Conservation (phyloP, 2,329 filamentous ascomycete species). For the Zymoseptoria crescenta region DNA sequence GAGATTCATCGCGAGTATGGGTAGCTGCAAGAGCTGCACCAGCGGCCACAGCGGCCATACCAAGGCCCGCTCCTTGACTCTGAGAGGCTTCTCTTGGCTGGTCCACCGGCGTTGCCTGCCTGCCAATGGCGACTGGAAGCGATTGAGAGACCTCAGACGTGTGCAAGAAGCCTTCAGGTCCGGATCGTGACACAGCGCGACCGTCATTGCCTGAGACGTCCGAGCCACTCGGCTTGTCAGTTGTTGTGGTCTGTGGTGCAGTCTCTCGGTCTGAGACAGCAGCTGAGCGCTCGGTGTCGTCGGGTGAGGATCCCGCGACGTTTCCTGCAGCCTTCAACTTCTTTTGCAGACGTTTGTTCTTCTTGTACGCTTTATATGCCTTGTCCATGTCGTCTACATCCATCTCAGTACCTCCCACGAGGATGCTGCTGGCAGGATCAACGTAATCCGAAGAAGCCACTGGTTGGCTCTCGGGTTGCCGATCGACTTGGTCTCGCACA, state of each 20-base stretch:
- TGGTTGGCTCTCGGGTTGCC: neutral
- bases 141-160: conserved; percentile 23
- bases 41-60: conserved; percentile 1
- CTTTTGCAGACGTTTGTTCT: conserved; percentile 27
- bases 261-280: conserved; percentile 13
- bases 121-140: conserved; percentile 10
- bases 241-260: neutral
- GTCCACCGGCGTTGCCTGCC: neutral
- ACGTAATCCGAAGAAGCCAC: neutral
- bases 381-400: conserved; percentile 30
- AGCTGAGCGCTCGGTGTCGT: conserved; percentile 24
- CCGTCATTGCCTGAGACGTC: neutral
- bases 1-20: neutral
- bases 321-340: conserved; percentile 20
- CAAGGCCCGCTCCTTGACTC: neutral
- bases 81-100: neutral
- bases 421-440: conserved; percentile 5
- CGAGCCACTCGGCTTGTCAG: neutral
- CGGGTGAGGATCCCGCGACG: conserved; percentile 11
- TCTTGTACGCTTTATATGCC: conserved; percentile 28
- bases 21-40: conserved; percentile 1
- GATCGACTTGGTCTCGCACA: neutral
- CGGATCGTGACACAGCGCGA: conserved; percentile 5
- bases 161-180: conserved; percentile 12
- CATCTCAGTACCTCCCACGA: conserved; percentile 20